A percentile compares a stretch with the other conserved stretches of the same genome.
Evolutionary conservation across 305 asterid genomes (phyloP).

Genomic region (Fraxinus albicans): DNA sequence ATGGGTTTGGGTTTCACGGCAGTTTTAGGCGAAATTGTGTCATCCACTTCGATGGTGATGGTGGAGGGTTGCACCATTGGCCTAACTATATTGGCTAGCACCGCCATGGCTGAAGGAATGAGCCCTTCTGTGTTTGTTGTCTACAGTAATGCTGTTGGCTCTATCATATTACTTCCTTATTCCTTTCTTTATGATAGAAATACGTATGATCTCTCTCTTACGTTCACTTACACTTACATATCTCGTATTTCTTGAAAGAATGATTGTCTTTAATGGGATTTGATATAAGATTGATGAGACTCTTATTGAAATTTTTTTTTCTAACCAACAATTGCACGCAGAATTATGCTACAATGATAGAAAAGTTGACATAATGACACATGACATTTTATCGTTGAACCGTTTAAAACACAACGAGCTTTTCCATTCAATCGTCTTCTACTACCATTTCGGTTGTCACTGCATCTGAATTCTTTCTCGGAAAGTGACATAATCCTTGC

Average conservation of each 20-base stretch:
- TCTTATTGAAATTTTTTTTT: neutral
- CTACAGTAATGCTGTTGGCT: constrained; percentile 64
- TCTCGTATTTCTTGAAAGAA: neutral
- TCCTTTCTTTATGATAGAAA: constrained; percentile 36
- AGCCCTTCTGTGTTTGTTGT: constrained; percentile 79
- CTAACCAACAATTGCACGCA: neutral
- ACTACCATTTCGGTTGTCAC: too few species aligned
- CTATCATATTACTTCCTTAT: constrained; percentile 50
- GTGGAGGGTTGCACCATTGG: constrained; percentile 62
- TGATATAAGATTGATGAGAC: neutral
- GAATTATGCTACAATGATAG: too few species aligned
- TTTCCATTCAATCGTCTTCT: neutral
- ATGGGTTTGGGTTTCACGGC: constrained; percentile 28
- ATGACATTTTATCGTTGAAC: too few species aligned
- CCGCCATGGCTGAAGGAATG: constrained; percentile 68
- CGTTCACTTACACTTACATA: neutral
- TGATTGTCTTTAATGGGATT: neutral
- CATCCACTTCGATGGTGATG: constrained; percentile 56
- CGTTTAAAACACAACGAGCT: neutral
- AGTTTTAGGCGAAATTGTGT: constrained; percentile 38
- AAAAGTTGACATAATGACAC: too few species aligned
- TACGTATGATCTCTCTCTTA: constrained; percentile 19
- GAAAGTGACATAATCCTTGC: neutral
- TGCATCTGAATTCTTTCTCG: neutral
- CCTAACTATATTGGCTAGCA: constrained; percentile 67